Evolutionary conservation across 805 yeast genomes (phyloP), one percentile per base, ranked within the genome.

Genomic region (Maudiozyma pseudohumilis): DNA sequence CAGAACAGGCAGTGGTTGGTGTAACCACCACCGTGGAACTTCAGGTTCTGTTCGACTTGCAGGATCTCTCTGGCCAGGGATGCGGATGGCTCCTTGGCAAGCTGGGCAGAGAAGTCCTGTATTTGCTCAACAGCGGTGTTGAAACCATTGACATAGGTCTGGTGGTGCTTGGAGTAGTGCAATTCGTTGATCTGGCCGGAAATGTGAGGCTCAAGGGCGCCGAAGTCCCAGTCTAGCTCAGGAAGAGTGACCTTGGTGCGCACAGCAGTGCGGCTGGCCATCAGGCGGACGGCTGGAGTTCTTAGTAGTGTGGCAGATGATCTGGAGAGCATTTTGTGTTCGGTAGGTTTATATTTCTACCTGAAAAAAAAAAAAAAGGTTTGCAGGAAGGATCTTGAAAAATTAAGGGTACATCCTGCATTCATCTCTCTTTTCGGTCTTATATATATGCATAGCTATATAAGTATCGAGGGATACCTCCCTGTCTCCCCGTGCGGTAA

Each of bases 11-110:
- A 68, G 66, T 86, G 96, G 75, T 86, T 86, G 56, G 79, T 67
- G 68, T 69, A 83, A 22, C 96, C 96, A 60, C 96, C 96, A 50
- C 92, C 92, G 62, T 86, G 88, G 76, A 86, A 86, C 59, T 83
- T 86, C 68, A 87, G 75, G 49, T 72, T 66, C 52, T 82, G 81
- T 60, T 80, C 82, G 47, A 84, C 67, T 47, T 69, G 74, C 28
- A 54, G 39, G 52, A 80, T 69, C 33, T 48, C 43, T 17, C 48
- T 39, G 6, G 54, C 50, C 15, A 49, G 27, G 6, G 40, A 29
- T 3, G 49, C 46, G 35, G 79, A 62, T 55, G 73, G 74, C 53
- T 72, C 65, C 44, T 69, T 68, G 44, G 80, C 82, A 44, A 78
- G 74, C 38, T 68, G 66, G 28, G 64, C 61, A 42, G 72, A 55